A percentile compares a stretch with the other conserved stretches of the same genome.
phyloP scores from a whole-genome alignment of 2,329 filamentous ascomycete genomes.

The Colletotrichum lupini region DNA sequence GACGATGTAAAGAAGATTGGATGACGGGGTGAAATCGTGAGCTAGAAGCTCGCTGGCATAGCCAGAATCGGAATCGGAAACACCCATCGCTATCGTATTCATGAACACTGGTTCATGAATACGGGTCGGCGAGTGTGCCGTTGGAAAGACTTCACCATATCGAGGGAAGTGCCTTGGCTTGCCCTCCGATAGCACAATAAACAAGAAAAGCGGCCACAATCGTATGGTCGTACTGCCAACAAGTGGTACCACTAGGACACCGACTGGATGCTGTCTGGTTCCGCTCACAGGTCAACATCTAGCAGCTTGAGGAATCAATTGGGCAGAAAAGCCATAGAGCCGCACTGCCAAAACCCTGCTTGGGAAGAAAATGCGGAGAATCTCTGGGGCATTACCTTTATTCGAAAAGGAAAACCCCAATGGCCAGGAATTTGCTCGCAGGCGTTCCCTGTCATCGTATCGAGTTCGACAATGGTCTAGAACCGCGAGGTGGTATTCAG shows the following conservation, averaged over 20 bases:
- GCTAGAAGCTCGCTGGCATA: not conserved
- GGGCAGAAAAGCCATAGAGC: not conserved
- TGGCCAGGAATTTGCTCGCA: not conserved
- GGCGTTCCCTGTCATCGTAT: not conserved
- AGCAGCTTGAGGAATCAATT: not conserved
- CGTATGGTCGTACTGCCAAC: conserved; percentile 23
- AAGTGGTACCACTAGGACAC: not conserved
- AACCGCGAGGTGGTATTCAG: conserved; percentile 23
- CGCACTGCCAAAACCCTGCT: not conserved
- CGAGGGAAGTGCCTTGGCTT: not conserved
- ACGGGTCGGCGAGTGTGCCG: not conserved
- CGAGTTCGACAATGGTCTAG: conserved; percentile 25
- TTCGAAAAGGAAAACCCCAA: not conserved
- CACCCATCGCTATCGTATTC: not conserved
- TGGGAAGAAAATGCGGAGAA: not conserved
- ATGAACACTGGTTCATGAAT: not conserved
- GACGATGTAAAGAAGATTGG: not conserved
- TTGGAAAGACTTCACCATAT: not conserved
- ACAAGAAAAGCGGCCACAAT: not conserved
- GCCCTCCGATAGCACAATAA: not conserved
- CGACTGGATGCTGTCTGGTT: not conserved
- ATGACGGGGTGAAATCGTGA: not conserved
- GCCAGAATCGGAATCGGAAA: not conserved
- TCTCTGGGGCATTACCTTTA: not conserved
- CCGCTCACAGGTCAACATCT: not conserved